Base-by-base conservation (phyloP, 345 rosid species). In the Acer negundo region DNA sequence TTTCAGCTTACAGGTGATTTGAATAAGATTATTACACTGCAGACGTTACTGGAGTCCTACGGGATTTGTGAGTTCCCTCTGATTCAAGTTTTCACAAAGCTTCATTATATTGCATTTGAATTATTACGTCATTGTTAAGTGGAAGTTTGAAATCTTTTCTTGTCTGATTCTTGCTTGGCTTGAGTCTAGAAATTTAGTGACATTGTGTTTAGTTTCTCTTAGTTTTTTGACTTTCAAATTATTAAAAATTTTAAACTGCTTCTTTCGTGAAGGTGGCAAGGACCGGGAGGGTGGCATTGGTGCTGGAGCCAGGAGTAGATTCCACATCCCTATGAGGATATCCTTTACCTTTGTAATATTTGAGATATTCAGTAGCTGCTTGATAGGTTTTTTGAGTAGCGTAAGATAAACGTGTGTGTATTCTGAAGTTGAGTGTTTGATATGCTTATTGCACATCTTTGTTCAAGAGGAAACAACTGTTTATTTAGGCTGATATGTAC, bases 231-330 rank as follows among this genome's bases (percentile, higher is more conserved):
- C 17, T 49, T 13, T 17, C 10, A 19, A n/a, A 17, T 17, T 7
- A 56, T 17, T 17, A 7, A 31, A 53, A 15, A 15, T 47, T 35
- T 38, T 22, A 10, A 69, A 49, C 13, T 10, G 38, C 3, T 62
- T 63, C 28, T 82, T 68, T 72, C 20, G 13, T 83, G 87, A 87
- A 91, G 95, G 93, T 91, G 86, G 92, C 92, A 47, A 80, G 92
- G 81, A 91, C 92, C 0, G 93, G 95, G 75, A 89, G 95, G 81
- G 87, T 89, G 51, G 95, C 95, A 26, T 61, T 91, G 84, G 91
- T 84, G 77, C 81, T 91, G 69, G 95, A 91, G 85, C 89, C 89
- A 9, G 93, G 90, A 61, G 92, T 89, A 79, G 95, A 91, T 78
- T 91, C 95, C 28, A 83, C 93, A 1, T 84, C 82, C 72, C 89